phyloP scores from a whole-genome alignment of 495 filamentous ascomycete species.

The Neurospora cerealis region DNA sequence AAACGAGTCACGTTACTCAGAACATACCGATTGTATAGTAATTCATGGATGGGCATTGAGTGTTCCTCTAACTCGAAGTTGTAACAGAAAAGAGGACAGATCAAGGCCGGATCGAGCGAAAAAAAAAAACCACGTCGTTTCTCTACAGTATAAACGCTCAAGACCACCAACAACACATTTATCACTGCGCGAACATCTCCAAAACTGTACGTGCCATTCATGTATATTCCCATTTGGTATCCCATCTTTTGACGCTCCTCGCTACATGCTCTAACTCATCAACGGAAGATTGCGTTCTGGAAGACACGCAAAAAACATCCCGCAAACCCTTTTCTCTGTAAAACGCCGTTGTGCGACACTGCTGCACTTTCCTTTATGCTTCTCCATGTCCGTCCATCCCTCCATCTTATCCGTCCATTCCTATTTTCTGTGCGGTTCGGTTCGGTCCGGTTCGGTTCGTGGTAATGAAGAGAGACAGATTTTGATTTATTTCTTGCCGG shows the following conservation, averaged over 20 bases:
- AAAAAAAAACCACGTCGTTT: not conserved
- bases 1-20: not conserved
- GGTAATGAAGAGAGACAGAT: not conserved
- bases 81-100: not conserved
- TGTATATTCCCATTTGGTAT: not conserved
- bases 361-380: not conserved
- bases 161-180: not conserved
- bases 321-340: not conserved
- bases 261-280: not conserved
- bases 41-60: not conserved
- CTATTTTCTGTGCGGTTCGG: not conserved
- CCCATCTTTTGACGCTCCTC: not conserved
- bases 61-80: not conserved
- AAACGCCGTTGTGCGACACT: not conserved
- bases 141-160: not conserved
- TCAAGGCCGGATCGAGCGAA: not conserved
- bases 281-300: not conserved
- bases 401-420: not conserved
- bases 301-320: not conserved
- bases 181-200: not conserved
- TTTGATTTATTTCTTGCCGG: conserved; percentile 64
- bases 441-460: not conserved
- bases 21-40: not conserved
- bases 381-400: not conserved
- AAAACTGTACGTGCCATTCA: not conserved